Base-by-base conservation (phyloP, 176 grass and related monocot species). In the Dendrocalamus sinicus region DNA sequence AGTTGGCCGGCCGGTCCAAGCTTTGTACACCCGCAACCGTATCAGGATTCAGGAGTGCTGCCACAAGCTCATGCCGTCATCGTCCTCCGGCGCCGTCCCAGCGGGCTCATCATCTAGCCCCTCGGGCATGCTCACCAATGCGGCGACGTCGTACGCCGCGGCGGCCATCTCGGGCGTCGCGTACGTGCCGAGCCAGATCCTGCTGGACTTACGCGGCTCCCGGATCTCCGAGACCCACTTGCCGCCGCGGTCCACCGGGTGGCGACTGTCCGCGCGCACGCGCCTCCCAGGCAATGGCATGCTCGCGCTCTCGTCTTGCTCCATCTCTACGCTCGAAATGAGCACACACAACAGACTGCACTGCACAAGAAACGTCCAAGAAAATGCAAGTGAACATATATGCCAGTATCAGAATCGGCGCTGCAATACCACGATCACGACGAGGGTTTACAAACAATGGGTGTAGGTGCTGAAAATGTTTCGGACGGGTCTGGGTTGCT, bases 171-270 rank as follows among this genome's bases (percentile, higher is more conserved):
- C 94, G 0, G 94, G 86, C 39, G 88, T 73, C 44, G 84, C 55
- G 78, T 94, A 94, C 44, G 95, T 97, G 45, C 90, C 95, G 19
- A 94, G 92, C 95, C 95, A 94, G 58, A 97, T 97, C 79, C 95
- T 85, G 81, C 26, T 92, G 45, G 92, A 37, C 77, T 90, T 93
- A 41, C 94, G 74, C 6, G 87, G 94, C 84, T 96, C 94, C 0
- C 91, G 85, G 89, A 96, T 96, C 88, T 94, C 94, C 81, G 90
- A 91, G 12, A 97, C 90, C 92, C 94, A 94, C 82, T 97, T 92
- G n/a, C 95, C 88, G 69, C 84, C 77, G 41, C 95, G 92, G 90
- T 94, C 94, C 66, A 78, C 74, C 13, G 90, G 81, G 73, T 90
- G 89, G 0, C 89, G 40, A 8, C 84, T 90, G 74, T 90, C 84